Evolutionary conservation across 2,329 filamentous ascomycete genomes (phyloP), one percentile per base, ranked within the genome.

Genomic region (Penicillium sp.): DNA sequence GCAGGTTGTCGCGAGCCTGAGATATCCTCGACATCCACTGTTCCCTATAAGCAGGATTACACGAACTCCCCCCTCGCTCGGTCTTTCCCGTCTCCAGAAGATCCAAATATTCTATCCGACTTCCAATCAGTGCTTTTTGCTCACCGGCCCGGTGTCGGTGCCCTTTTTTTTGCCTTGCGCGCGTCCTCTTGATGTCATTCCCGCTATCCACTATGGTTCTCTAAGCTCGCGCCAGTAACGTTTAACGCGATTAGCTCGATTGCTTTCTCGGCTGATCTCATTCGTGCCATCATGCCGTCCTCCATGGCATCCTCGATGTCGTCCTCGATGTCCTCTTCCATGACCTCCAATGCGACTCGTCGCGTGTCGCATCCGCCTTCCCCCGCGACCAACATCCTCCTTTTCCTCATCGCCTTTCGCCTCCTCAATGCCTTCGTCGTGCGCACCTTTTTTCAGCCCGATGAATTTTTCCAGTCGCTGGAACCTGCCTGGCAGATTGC

Each of bases 401-500:
- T 76, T 20, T 69, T 69, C 48, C 67, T 79, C 16, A 44, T 96
- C 60, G 78, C 83, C 36, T 81, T 95, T 57, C 89, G 94, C 48
- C 80, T 92, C 58, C 70, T 89, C 69, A 96, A 96, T 74, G 86
- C 90, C 28, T 79, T 94, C 62, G 84, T 80, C 56, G 78, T 95
- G 51, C 79, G 83, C 59, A 97, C 94, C 18, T 99, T 96, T 71
- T 99, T 99, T 75, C 94, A 99, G 72, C 94, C 94, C 25, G 94
- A 99, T 76, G 94, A 99, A 73, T 97, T 90, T 77, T 99, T 94
- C 67, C 94, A 99, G 69, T 88, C 91, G 1, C 82, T 97, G 40
- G 94, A 99, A 75, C 92, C 94, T 47, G 94, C 94, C 60, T 97
- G 92, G 92, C 79, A 86, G 63, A 80, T 94, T 49, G 88, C 89